Base-by-base conservation (phyloP, 108 stramenopile species). In the Nannochloropsis gaditana region DNA sequence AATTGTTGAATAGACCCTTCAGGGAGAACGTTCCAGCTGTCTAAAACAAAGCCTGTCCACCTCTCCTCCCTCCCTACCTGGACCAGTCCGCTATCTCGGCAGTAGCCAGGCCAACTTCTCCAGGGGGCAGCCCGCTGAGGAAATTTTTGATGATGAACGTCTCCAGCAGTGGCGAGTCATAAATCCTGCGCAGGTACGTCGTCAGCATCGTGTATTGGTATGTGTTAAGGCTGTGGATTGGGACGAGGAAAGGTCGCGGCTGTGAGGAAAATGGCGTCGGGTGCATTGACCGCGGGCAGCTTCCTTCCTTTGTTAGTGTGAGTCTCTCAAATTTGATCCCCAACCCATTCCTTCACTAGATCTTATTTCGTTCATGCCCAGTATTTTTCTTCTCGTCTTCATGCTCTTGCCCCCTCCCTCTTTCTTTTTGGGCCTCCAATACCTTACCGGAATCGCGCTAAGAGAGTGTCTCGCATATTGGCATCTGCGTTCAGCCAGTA, bases 401-500 rank as follows among this genome's bases (percentile, higher is more conserved):
- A 31, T 31, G 31, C 59, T 6, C 59, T 8, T 2, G 19, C 3
- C 59, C 59, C 59, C 59, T 8, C 59, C 59, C 59, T 31, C 31
- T 0, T 31, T 1, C 31, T 31, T 31, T 31, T 31, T 31, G 31
- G 31, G 31, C 31, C 31, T 31, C 31, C 31, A 31, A 31, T 31
- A 73, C 59, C 19, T 4, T 73, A 73, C 59, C 59, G 15, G 59
- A 73, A 73, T 15, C n/a, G 59, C 15, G 3, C 59, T n/a, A 73
- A n/a, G 2, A 73, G 59, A 3, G 59, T 73, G 59, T 73, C 59
- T 73, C 59, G 59, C 59, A 73, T 73, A n/a, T 73, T n/a, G 19
- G 59, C 59, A 73, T 73, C 59, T 15, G 19, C 59, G n/a, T 73
- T 73, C 59, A 73, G n/a, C 59, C 59, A 73, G 59, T 73, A n/a